phyloP scores from a whole-genome alignment of 768 basidiomycete species.

The Russula olivacea region DNA sequence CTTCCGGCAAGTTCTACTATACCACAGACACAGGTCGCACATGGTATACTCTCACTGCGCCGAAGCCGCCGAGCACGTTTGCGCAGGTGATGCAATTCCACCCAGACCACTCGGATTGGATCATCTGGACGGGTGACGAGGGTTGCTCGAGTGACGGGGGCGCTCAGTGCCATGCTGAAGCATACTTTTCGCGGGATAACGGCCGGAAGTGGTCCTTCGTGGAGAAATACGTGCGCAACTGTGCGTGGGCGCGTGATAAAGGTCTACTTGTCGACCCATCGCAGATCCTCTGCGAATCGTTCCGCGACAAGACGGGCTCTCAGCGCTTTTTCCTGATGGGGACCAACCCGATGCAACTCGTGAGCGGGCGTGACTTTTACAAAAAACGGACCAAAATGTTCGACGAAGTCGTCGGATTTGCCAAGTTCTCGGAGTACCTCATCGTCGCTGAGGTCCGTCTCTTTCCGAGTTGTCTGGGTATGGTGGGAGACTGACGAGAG shows the following conservation, averaged over 20 bases:
- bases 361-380: slow-evolving; percentile 74
- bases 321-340: slow-evolving; percentile 52
- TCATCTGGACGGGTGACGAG: slow-evolving; percentile 84
- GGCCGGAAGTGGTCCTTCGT: slow-evolving; percentile 71
- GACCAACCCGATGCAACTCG: slow-evolving; percentile 67
- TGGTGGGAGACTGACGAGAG: neutral
- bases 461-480: neutral
- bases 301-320: slow-evolving; percentile 70
- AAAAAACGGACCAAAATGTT: slow-evolving; percentile 69
- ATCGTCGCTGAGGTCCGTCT: slow-evolving; percentile 83
- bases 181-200: slow-evolving; percentile 69
- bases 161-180: slow-evolving; percentile 63
- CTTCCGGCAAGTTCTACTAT: slow-evolving; percentile 54
- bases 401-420: slow-evolving; percentile 85
- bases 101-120: slow-evolving; percentile 62
- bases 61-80: slow-evolving; percentile 74
- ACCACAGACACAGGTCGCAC: slow-evolving; percentile 76
- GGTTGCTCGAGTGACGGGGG: slow-evolving; percentile 47
- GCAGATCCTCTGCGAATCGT: slow-evolving; percentile 92
- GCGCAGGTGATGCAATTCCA: slow-evolving; percentile 82
- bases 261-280: slow-evolving; percentile 73
- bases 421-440: slow-evolving; percentile 95
- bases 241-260: slow-evolving; percentile 84
- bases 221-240: slow-evolving; percentile 84
- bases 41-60: slow-evolving; percentile 59